Evolutionary conservation across 805 yeast species (phyloP), one percentile per base, ranked within the genome.

Genomic region (Candida namnaoensis): DNA sequence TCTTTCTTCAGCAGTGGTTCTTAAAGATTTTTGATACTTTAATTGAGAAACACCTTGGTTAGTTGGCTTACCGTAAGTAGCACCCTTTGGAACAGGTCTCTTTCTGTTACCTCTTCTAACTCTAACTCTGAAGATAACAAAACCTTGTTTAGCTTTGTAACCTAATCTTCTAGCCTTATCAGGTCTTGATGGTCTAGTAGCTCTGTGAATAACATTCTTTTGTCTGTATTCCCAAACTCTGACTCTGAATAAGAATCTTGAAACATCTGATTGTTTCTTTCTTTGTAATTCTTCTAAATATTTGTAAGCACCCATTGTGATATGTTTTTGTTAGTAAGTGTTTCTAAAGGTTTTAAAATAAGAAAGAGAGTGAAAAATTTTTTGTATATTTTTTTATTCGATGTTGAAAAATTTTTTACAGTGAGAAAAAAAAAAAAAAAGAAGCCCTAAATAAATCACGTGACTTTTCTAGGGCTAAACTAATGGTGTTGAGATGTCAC

Each of bases 171-270:
- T 91, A 66, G 99, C 99, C 93, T 93, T 93, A 77, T 93, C 99
- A 74, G 99, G 99, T 77, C 98, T 90, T 60, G 97, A 84, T 65
- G 99, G 99, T 74, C 91, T 88, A 47, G 95, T 62, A 60, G 97
- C 97, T 74, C 99, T 85, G 96, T 93, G 98, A 74, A 93, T 84
- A 60, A 90, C 98, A 66, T 78, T 82, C 80, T 83, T 82, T 80
- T 93, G 99, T 80, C 99, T 90, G 95, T 88, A 93, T 78, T 93
- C 99, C 99, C 99, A 93, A 79, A 96, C 93, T 87, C 99, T 88
- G 82, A 93, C 96, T 75, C 99, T 85, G 77, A 85, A 86, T 68
- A 93, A 79, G 88, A 93, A 93, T 78, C 99, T 87, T 78, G 86
- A 78, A 65, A 93, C 97, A 76, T 93, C 99, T 68, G 97, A 88